These are phyloP conservation scores for Blastobotrys capitulatus DNA, from an alignment of 1,139 yeast species.

Conservation along the genomic window DNA sequence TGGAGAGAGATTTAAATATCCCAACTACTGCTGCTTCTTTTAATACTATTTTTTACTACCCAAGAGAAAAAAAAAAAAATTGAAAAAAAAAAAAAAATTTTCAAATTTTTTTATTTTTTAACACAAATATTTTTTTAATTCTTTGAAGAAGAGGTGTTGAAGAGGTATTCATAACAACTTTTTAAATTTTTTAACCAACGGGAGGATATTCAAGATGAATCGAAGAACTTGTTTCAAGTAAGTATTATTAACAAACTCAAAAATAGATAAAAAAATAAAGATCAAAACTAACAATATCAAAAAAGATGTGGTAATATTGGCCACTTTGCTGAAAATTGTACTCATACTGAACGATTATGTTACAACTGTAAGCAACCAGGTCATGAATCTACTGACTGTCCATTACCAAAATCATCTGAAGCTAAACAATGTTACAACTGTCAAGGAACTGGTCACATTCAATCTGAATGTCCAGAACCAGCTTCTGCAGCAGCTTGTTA, in stretches of 20 bases:
- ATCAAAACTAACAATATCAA: background rate
- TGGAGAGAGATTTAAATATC: background rate
- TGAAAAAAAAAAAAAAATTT: background rate
- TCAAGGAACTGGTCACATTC: conserved; percentile 66
- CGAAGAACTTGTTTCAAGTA: conserved; percentile 19
- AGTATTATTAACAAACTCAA: conserved; percentile 7
- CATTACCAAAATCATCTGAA: conserved; percentile 77
- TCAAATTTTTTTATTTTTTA: background rate
- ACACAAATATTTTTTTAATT: background rate
- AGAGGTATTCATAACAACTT: background rate
- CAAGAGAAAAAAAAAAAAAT: too few species aligned
- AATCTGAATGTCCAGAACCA: conserved; percentile 52
- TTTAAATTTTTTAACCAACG: background rate
- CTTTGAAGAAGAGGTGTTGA: background rate
- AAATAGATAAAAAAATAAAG: background rate
- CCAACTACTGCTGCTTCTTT: background rate
- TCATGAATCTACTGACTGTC: conserved; percentile 82
- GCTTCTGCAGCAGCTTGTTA: conserved; percentile 15
- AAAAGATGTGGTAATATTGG: conserved; percentile 90
- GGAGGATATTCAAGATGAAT: conserved; percentile 7
- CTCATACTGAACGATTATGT: conserved; percentile 77
- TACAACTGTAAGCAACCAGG: conserved; percentile 87
- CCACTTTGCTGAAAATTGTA: conserved; percentile 84
- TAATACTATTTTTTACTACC: too few species aligned
- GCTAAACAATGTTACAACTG: conserved; percentile 84